Conservation (phyloP, 164 flowering plant species). For the Liriodendron chinense region DNA sequence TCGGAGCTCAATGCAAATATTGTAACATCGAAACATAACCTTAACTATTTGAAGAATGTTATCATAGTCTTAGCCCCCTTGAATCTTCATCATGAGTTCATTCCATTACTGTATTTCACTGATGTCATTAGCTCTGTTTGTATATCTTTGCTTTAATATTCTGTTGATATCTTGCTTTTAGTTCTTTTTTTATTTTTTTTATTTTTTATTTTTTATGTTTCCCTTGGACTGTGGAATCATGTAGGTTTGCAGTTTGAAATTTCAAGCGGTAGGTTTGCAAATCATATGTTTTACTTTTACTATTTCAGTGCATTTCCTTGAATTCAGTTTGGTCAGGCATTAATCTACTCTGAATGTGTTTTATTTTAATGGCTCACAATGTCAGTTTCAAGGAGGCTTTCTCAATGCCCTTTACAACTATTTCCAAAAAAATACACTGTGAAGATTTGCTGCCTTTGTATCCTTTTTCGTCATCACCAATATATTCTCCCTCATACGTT, state of each 20-base stretch:
- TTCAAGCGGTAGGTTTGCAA: neutral
- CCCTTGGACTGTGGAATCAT: neutral
- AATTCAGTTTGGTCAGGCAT: neutral
- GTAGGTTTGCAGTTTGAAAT: neutral
- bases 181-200: neutral
- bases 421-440: constrained; percentile 65
- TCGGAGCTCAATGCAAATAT: too few species aligned
- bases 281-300: neutral
- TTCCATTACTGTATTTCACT: neutral
- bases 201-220: neutral
- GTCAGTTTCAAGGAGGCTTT: constrained; percentile 90
- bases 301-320: neutral
- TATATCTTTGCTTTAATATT: neutral
- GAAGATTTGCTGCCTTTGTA: constrained; percentile 68
- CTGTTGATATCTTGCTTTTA: neutral
- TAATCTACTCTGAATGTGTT: neutral
- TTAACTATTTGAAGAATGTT: neutral
- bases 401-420: constrained; percentile 66
- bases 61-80: neutral
- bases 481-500: constrained; percentile 24
- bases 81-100: neutral
- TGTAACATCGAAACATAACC: too few species aligned
- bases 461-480: constrained; percentile 42
- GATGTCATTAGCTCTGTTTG: neutral
- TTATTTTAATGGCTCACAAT: constrained; percentile 13